Base-by-base conservation (phyloP, 2,329 filamentous ascomycete species). In the Aspergillus piperis region DNA sequence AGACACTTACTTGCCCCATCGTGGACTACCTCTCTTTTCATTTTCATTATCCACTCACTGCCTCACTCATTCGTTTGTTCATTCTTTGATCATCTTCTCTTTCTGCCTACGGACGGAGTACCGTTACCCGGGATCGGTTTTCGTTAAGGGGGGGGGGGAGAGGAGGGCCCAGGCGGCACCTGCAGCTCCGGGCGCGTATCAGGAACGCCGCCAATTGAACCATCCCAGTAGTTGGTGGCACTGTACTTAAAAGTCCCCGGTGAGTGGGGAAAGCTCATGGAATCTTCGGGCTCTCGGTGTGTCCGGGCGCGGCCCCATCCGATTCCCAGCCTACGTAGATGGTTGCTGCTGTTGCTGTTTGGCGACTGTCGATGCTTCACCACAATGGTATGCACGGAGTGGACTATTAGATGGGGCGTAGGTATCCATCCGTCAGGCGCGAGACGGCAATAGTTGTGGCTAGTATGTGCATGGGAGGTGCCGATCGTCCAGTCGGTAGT, bases 181-280 rank as follows among this genome's bases (percentile, higher is more conserved):
- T 64, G 62, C 59, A 61, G 59, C 49, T 56, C 32, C 10, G 49
- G 54, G 54, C 52, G 61, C 56, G 53, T 61, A 62, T 59, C 62
- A 63, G 59, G 62, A 63, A 62, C 62, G 41, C 41, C 62, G 41
- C 41, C 42, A 44, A 25, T 21, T 19, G 51, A 19, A 61, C 60
- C 58, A 53, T 58, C 58, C 42, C 30, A 44, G 39, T 17, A n/a
- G 27, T 36, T 36, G 15, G 32, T 36, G 11, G 32, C 13, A 36
- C 25, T 27, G 32, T 36, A 36, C 32, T 36, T 36, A 15, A 36
- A 36, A 36, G 32, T 36, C 32, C 32, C 41, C 49, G 56, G 47
- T 49, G 57, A 59, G 38, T 36, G 32, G 32, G 32, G 32, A 36
- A 13, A 47, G 48, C 54, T 50, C 61, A 47, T 21, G 42, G 48